Base-by-base conservation (phyloP, 257 asterid species). In the Primulina huaijiensis region DNA sequence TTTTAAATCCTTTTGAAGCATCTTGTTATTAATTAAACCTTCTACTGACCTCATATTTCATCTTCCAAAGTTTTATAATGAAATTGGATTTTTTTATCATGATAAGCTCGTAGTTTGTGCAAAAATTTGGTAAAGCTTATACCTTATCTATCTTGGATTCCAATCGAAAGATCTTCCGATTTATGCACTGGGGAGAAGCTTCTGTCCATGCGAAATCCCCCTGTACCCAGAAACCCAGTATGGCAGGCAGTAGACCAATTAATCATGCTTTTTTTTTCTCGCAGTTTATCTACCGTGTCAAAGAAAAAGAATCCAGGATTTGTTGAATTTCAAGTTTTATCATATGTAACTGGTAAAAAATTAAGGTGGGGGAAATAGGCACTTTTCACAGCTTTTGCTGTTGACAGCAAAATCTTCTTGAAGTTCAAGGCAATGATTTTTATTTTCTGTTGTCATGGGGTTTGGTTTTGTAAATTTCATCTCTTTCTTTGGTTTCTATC, bases 41-140 rank as follows among this genome's bases (percentile, higher is more conserved):
- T 58, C 25, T 21, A 40, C 14, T 7, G 65, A 52, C 34, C 25
- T 31, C 68, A n/a, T 40, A 64, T 56, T 52, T 73, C 70, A 70
- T 55, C 68, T 62, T 70, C 29, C 57, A 69, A 57, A 7, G 3
- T 62, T 65, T 8, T 37, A 29, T 61, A 52, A 64, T 59, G 37
- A 23, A 23, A 8, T 65, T 10, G 52, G 37, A 10, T 20, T 40
- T 65, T 64, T 19, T 62, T 65, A 38, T 8, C 8, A 62, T 62
- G 37, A 21, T 65, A 33, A 11, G 5, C 4, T 35, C 29, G 34
- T n/a, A 53, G 33, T 14, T 21, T 56, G 3, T 67, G 58, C 38
- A 16, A 40, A 69, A 62, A 23, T 6, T 10, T 33, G 35, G 55
- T 46, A 14, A 62, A 27, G 59, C 14, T 1, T 6, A 31, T 21